phyloP scores from a whole-genome alignment of 768 basidiomycete genomes.

The Podaxis rugospora region DNA sequence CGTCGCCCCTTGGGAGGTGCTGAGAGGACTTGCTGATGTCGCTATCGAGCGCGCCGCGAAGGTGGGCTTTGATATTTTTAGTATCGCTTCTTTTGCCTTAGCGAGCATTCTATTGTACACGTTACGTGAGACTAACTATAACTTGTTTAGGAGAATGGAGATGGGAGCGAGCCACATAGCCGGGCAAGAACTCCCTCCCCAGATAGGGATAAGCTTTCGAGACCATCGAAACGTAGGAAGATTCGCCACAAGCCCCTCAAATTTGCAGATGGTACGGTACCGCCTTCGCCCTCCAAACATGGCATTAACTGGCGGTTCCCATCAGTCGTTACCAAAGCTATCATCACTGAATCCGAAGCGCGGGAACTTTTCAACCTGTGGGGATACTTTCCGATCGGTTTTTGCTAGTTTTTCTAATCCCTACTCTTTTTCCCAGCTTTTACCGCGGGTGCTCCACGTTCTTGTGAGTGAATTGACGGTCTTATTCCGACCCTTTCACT shows the following conservation, averaged over 20 bases:
- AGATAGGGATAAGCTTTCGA: constrained; percentile 48
- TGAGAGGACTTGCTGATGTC: constrained; percentile 76
- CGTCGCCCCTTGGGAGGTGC: constrained; percentile 84
- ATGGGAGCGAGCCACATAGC: constrained; percentile 71
- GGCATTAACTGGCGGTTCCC: constrained; percentile 12
- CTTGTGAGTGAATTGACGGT: constrained; percentile 15
- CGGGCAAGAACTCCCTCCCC: constrained; percentile 71
- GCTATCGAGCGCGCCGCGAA: constrained; percentile 76
- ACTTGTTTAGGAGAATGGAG: constrained; percentile 62
- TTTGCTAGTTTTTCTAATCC: constrained; percentile 10
- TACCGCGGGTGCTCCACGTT: constrained; percentile 83
- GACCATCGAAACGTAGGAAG: constrained; percentile 71
- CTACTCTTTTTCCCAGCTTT: constrained; percentile 49
- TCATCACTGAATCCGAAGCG: constrained; percentile 80
- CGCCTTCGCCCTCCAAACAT: constrained; percentile 3
- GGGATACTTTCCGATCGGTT: constrained; percentile 20
- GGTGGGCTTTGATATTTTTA: constrained; percentile 34
- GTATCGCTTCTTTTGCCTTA: constrained; percentile 1
- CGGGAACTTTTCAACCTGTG: constrained; percentile 84
- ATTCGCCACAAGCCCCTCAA: constrained; percentile 57
- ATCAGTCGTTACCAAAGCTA: constrained; percentile 78
- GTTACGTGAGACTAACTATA: constrained; percentile 8
- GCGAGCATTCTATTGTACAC: constrained; percentile 10
- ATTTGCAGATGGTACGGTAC: constrained; percentile 69
- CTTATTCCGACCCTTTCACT: constrained; percentile 47